phyloP scores from a whole-genome alignment of 345 rosid genomes.

The Anacardium occidentale region DNA sequence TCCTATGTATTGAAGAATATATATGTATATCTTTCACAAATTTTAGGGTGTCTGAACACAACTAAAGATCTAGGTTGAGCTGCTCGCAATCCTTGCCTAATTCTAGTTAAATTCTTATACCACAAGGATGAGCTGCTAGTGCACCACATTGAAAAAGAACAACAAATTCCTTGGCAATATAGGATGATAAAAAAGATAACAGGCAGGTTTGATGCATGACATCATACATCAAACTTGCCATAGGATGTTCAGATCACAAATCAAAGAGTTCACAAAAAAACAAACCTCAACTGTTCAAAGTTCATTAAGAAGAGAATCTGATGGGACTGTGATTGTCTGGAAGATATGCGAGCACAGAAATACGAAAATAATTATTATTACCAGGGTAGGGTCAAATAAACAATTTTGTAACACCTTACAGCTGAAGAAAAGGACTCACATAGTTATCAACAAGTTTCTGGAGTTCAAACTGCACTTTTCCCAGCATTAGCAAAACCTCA shows the following conservation, averaged over 20 bases:
- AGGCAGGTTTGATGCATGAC: neutral
- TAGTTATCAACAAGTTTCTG: conserved; percentile 84
- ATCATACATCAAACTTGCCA: conserved; percentile 5
- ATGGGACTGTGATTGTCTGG: conserved; percentile 81
- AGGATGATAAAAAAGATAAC: neutral
- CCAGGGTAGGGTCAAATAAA: conserved; percentile 15
- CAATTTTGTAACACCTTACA: conserved; percentile 5
- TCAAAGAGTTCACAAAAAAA: conserved; percentile 24
- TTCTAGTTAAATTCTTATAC: neutral
- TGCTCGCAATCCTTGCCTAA: too few species aligned
- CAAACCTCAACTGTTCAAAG: conserved; percentile 95
- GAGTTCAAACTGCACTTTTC: conserved; percentile 81
- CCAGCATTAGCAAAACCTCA: conserved; percentile 74
- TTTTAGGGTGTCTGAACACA: too few species aligned
- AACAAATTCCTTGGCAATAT: neutral
- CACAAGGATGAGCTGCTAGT: neutral
- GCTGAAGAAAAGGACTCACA: conserved; percentile 48
- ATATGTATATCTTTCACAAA: too few species aligned
- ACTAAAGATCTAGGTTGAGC: too few species aligned
- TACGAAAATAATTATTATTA: conserved; percentile 14
- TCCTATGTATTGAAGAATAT: too few species aligned
- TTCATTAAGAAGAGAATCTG: conserved; percentile 95
- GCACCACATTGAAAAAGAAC: neutral
- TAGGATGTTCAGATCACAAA: neutral
- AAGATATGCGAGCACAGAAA: conserved; percentile 84